A percentile compares a stretch with the other conserved stretches of the same genome.
phyloP scores from a whole-genome alignment of 2,329 filamentous ascomycete species.

The Alternaria sp. region DNA sequence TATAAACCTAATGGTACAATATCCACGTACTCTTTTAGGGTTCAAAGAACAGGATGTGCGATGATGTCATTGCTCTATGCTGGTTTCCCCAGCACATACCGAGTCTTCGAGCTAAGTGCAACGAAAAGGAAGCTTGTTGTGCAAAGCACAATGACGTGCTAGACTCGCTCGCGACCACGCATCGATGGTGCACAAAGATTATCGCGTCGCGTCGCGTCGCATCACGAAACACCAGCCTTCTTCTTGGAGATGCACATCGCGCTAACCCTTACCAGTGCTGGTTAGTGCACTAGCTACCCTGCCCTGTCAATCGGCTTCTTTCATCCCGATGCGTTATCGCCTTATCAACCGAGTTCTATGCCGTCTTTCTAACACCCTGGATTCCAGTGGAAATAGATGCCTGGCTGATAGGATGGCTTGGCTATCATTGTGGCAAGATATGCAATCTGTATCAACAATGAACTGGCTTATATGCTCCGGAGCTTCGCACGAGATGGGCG shows the following conservation, averaged over 20 bases:
- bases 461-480: slow-evolving; percentile 1
- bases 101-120: not conserved
- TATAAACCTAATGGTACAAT: not conserved
- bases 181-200: not conserved
- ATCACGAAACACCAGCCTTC: not conserved
- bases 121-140: not conserved
- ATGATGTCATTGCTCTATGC: not conserved
- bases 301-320: slow-evolving; percentile 7
- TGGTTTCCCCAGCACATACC: not conserved
- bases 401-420: not conserved
- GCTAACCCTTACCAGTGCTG: not conserved
- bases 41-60: not conserved
- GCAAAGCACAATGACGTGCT: not conserved
- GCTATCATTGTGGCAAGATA: not conserved
- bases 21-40: not conserved
- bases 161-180: not conserved
- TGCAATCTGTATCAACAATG: not conserved
- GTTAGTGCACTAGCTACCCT: not conserved
- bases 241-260: not conserved
- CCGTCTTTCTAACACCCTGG: not conserved
- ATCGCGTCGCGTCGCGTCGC: not conserved
- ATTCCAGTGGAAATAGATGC: not conserved
- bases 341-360: not conserved
- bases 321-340: slow-evolving; percentile 7
- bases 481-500: not conserved